Evolutionary conservation across 345 rosid genomes (phyloP), one percentile per base, ranked within the genome.

Genomic region (Clarkia xantiana): DNA sequence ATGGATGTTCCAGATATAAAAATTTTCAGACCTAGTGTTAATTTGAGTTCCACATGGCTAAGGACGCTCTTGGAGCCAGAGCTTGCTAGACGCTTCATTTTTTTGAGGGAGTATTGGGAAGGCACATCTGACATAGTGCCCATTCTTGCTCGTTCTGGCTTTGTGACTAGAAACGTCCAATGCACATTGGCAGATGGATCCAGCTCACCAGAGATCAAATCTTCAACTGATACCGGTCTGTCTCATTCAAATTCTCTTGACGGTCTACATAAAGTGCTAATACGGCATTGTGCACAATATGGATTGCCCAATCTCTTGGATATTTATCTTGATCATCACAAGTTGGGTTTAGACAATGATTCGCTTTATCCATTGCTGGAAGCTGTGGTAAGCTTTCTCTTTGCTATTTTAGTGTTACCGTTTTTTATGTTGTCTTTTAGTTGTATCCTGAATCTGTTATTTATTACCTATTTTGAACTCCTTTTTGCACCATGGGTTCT

Each of bases 271-370:
- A 80, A 78, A 71, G 59, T 86, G 57, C 22, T 84, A 52, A 53
- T 80, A 44, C 75, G 64, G 63, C 71, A 81, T 50, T 86, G 90
- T 59, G 78, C 70, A 42, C 87, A 71, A 45, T 55, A 73, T 65
- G 72, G 72, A 62, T 76, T 86, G 76, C 96, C 96, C 61, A 78
- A 81, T 64, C 82, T 91, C 67, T 69, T 91, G 77, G 93, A 78
- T 61, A 77, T 91, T 63, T 86, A 84, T 73, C 85, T 84, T 71
- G 93, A 78, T 59, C 83, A 73, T 64, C 81, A 78, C 61, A 64
- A 76, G 54, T 57, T 78, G 86, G 85, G 55, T 64, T 60, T 73
- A 25, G 76, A 86, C 59, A 76, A 61, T 40, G 81, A 76, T 61
- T 76, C 76, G 2, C 73, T 78, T 51, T 40, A 39, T 63, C 71